Percentiles rank a stretch among this genome's conserved stretches.
These are phyloP conservation scores for Aspergillus costaricaensis DNA, from an alignment of 2,329 filamentous ascomycete species.

Conservation along the genomic window DNA sequence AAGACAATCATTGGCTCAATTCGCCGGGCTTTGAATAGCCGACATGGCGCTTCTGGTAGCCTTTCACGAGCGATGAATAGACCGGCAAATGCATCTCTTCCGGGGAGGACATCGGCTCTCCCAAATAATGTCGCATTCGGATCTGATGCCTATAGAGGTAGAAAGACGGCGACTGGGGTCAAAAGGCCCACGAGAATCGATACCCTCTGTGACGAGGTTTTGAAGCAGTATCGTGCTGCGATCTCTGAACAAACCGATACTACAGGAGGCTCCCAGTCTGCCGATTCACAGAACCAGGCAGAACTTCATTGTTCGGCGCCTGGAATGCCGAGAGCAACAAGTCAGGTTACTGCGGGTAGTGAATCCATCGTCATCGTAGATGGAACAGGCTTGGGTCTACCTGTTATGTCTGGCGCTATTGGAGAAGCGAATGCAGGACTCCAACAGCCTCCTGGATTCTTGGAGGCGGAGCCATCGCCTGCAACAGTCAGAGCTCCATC, in stretches of 20 bases:
- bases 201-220: slow-evolving; percentile 73
- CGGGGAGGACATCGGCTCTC: slow-evolving; percentile 44
- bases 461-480: slow-evolving; percentile 15
- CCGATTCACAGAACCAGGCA: neutral
- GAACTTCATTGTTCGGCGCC: neutral
- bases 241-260: slow-evolving; percentile 47
- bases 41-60: slow-evolving; percentile 39
- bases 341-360: slow-evolving; percentile 73
- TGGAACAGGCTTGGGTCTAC: slow-evolving; percentile 50
- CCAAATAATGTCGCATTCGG: slow-evolving; percentile 49
- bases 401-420: slow-evolving; percentile 44
- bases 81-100: slow-evolving; percentile 34
- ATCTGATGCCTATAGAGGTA: slow-evolving; percentile 47
- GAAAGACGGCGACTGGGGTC: slow-evolving; percentile 34
- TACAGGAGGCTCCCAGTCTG: neutral
- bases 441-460: slow-evolving; percentile 20
- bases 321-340: slow-evolving; percentile 42
- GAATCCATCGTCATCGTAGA: slow-evolving; percentile 89
- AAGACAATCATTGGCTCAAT: slow-evolving; percentile 85
- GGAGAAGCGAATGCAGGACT: slow-evolving; percentile 13
- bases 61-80: slow-evolving; percentile 39
- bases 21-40: slow-evolving; percentile 73
- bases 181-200: slow-evolving; percentile 70
- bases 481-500: slow-evolving; percentile 20
- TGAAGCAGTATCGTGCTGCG: slow-evolving; percentile 76